Conservation (phyloP, 2,329 filamentous ascomycete genomes). For the Fragosphaeria purpurea region DNA sequence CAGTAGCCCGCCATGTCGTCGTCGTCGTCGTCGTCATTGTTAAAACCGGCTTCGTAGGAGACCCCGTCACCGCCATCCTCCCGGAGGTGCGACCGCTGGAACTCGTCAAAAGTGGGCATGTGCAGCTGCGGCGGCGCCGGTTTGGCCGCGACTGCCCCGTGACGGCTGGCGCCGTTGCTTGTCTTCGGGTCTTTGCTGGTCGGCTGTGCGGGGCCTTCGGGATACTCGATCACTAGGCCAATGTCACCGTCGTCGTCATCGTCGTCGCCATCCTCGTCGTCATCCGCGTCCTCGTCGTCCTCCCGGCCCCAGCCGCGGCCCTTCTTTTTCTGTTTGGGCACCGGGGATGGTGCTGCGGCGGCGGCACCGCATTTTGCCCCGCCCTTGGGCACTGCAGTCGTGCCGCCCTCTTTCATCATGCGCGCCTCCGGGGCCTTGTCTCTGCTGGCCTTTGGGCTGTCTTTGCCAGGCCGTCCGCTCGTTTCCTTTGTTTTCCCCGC, state of each 20-base stretch:
- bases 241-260: conserved; percentile 48
- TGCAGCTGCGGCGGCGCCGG: conserved; percentile 21
- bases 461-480: neutral
- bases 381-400: conserved; percentile 1
- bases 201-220: conserved; percentile 31
- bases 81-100: conserved; percentile 5
- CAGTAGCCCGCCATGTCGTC: conserved; percentile 13
- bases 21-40: conserved; percentile 21
- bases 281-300: conserved; percentile 11
- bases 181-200: neutral
- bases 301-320: conserved; percentile 17
- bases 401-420: conserved; percentile 8
- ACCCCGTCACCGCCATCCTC: conserved; percentile 19
- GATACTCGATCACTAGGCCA: conserved; percentile 50
- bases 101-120: conserved; percentile 14
- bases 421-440: neutral
- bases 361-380: neutral
- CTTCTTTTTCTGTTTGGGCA: conserved; percentile 19
- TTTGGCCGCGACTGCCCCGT: neutral
- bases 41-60: conserved; percentile 12
- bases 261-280: conserved; percentile 40
- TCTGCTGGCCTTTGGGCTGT: neutral
- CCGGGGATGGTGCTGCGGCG: conserved; percentile 12
- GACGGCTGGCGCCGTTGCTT: neutral
- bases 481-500: neutral